A percentile compares a stretch with the other conserved stretches of the same genome.
phyloP scores from a whole-genome alignment of 2,329 filamentous ascomycete genomes.

The Botryotinia convoluta region DNA sequence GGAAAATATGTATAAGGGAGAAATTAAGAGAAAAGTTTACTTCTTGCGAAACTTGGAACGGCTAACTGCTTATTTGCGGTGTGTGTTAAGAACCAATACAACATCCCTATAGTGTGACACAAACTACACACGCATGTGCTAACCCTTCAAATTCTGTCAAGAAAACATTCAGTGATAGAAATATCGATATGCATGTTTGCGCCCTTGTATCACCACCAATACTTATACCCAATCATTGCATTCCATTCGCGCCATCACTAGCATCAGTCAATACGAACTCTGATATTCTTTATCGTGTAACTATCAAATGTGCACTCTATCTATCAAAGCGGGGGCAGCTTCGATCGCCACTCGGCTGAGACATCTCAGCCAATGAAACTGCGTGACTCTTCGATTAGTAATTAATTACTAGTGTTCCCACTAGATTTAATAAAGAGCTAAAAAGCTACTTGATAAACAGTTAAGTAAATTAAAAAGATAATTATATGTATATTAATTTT shows the following conservation, averaged over 20 bases:
- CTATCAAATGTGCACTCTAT: not conserved
- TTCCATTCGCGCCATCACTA: too few species aligned
- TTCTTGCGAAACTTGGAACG: not conserved
- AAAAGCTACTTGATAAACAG: not conserved
- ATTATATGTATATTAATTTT: too few species aligned
- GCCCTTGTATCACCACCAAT: not conserved
- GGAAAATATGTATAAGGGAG: slow-evolving; percentile 13
- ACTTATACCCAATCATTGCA: not conserved
- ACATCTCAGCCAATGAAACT: not conserved
- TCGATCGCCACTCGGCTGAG: not conserved
- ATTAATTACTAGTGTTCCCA: not conserved
- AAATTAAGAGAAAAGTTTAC: not conserved
- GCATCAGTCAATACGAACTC: not conserved
- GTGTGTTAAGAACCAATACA: not conserved
- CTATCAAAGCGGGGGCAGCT: not conserved
- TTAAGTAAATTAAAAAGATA: not conserved
- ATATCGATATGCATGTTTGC: not conserved
- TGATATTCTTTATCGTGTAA: not conserved
- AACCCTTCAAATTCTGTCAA: not conserved
- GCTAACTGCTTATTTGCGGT: not conserved
- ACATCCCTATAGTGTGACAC: not conserved
- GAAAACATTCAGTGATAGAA: not conserved
- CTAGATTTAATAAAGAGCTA: not conserved
- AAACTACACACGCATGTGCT: not conserved
- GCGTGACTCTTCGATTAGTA: not conserved